These are phyloP conservation scores for Heliosperma pusillum DNA, from an alignment of 148 eudicot genomes.

Conservation along the genomic window DNA sequence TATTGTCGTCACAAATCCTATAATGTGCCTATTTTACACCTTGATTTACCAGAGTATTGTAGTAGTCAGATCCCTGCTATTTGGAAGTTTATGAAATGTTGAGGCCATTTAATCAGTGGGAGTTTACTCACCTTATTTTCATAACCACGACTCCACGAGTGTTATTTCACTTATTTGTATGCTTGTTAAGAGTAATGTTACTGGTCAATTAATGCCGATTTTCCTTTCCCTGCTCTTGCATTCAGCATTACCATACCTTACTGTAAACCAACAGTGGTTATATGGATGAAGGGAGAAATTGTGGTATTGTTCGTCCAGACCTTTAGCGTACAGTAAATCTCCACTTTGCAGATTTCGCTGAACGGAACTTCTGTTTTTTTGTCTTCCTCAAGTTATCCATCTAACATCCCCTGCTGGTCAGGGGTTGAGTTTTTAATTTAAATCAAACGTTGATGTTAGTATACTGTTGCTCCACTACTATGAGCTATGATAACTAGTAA, in stretches of 20 bases:
- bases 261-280: background rate
- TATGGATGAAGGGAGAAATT: background rate
- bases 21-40: background rate
- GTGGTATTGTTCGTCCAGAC: background rate
- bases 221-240: background rate
- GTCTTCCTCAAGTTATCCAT: background rate
- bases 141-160: background rate
- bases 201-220: background rate
- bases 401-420: background rate
- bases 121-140: background rate
- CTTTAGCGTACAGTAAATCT: background rate
- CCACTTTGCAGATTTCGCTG: background rate
- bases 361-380: background rate
- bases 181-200: background rate
- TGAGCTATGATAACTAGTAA: background rate
- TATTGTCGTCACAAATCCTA: background rate
- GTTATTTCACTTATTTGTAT: background rate
- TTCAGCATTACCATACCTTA: background rate
- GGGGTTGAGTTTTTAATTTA: background rate
- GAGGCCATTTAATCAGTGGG: background rate
- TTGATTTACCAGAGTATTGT: background rate
- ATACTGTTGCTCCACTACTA: background rate
- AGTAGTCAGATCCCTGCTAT: background rate
- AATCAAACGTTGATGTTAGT: background rate
- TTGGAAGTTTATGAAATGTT: background rate